These are phyloP conservation scores for Claviceps maximensis DNA, from an alignment of 2,329 filamentous ascomycete species.

Conservation along the genomic window DNA sequence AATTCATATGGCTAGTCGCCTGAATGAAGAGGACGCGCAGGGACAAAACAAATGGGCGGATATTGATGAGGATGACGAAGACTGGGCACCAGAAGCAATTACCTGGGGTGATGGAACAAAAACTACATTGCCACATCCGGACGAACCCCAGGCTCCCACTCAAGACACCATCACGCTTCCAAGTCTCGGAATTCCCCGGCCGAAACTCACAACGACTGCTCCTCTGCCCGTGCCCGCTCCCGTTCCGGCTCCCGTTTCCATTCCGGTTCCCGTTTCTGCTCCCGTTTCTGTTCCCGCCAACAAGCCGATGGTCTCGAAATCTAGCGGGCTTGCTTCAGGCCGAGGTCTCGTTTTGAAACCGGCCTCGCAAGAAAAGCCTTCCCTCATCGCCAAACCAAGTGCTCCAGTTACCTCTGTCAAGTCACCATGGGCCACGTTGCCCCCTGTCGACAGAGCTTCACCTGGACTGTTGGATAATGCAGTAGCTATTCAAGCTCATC, in stretches of 20 bases:
- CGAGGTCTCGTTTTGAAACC: slow-evolving; percentile 55
- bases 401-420: slow-evolving; percentile 58
- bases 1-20: slow-evolving; percentile 68
- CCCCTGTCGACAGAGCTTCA: slow-evolving; percentile 70
- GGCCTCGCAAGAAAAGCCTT: slow-evolving; percentile 52
- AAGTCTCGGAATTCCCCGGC: slow-evolving; percentile 13
- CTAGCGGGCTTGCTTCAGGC: slow-evolving; percentile 35
- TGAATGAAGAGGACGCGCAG: slow-evolving; percentile 60
- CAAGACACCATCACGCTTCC: slow-evolving; percentile 15
- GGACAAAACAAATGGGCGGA: slow-evolving; percentile 81
- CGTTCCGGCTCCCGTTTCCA: too few species aligned
- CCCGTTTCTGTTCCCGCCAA: too few species aligned
- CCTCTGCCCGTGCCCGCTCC: slow-evolving; percentile 18
- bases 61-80: slow-evolving; percentile 78
- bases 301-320: slow-evolving; percentile 29
- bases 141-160: slow-evolving; percentile 29
- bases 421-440: slow-evolving; percentile 82
- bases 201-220: slow-evolving; percentile 34
- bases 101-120: slow-evolving; percentile 85
- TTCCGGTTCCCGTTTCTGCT: too few species aligned
- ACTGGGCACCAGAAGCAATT: slow-evolving; percentile 74
- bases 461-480: slow-evolving; percentile 50
- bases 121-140: slow-evolving; percentile 54
- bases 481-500: slow-evolving; percentile 31
- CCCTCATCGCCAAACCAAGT: slow-evolving; percentile 59